Evolutionary conservation across 257 asterid genomes (phyloP).

Genomic region (Apocynum venetum): DNA sequence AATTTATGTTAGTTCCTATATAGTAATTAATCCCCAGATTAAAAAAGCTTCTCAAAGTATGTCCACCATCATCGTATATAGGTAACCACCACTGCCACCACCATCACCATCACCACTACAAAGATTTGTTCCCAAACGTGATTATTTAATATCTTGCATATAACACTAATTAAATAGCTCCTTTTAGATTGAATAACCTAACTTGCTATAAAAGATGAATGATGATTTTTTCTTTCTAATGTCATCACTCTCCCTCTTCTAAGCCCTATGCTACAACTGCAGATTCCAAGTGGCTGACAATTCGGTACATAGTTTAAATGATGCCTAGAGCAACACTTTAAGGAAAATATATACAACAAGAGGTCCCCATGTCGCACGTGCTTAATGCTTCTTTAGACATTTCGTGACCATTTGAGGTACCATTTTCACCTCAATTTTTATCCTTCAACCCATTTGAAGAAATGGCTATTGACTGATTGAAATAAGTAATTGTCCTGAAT

Average conservation of each 20-base stretch:
- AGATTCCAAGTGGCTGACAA: constrained; percentile 13
- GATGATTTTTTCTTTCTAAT: no score
- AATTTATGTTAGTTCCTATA: no score
- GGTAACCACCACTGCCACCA: constrained; percentile 17
- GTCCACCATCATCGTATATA: constrained; percentile 19
- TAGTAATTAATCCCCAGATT: not conserved
- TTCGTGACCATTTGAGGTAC: not conserved
- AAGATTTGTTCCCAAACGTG: constrained; percentile 2
- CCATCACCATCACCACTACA: constrained; percentile 9
- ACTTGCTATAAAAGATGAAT: not conserved
- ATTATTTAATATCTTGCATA: not conserved
- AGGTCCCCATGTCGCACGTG: constrained; percentile 19
- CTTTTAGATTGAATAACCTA: constrained; percentile 5
- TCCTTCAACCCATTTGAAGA: not conserved
- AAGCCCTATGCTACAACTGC: not conserved
- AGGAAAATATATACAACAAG: not conserved
- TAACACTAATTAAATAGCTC: constrained; percentile 5
- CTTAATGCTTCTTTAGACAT: constrained; percentile 1
- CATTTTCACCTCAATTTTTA: not conserved
- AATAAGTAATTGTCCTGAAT: not conserved
- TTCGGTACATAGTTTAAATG: constrained; percentile 1
- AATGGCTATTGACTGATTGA: not conserved
- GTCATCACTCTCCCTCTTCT: no score
- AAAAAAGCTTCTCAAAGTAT: constrained; percentile 1
- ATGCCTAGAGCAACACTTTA: not conserved